Evolutionary conservation across 331 rosid genomes (phyloP), one percentile per base, ranked within the genome.

Genomic region (Acacia pycnantha): DNA sequence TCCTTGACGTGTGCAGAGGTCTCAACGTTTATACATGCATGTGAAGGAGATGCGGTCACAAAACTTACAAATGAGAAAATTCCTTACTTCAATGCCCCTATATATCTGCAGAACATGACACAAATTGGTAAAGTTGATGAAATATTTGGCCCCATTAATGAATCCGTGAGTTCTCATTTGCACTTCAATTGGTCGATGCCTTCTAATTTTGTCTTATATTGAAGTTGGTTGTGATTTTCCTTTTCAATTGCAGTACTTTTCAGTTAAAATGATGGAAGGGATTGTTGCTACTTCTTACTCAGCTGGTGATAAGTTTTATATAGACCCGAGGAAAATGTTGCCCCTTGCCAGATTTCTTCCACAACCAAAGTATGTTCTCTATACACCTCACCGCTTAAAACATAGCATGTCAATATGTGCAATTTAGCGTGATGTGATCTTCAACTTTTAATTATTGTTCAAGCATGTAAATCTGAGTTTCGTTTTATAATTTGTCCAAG

Each of bases 41-140:
- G 98, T 44, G 99, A 96, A 88, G 99, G 98, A 48, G 99, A 94
- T 47, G 98, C 98, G 9, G 97, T 96, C 47, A 92, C 99, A 35
- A 96, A 84, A 89, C 97, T 94, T 33, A 90, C 98, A 3, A 87
- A 91, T 76, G 94, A 89, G 82, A 94, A 94, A 86, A 73, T 94
- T 53, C 99, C 99, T 27, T 94, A 24, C 77, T 96, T 96, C 44
- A 96, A 96, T 86, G 99, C 99, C 61, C 95, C 99, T 35, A 96
- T 94, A 13, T 96, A 96, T 85, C 90, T 96, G 81, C 90, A 92
- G 77, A 96, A 96, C 90, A 94, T 90, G 93, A 92, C 98, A 69
- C 99, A 92, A 91, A 96, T 96, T 41, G 99, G 99, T 41, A 96
- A 96, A 85, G 99, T 96, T 66, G 99, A 94, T 85, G 99, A 96